Percentiles rank a stretch among this genome's conserved stretches.
Conservation (phyloP, 768 basidiomycete genomes). For the Boletus fagicola region DNA sequence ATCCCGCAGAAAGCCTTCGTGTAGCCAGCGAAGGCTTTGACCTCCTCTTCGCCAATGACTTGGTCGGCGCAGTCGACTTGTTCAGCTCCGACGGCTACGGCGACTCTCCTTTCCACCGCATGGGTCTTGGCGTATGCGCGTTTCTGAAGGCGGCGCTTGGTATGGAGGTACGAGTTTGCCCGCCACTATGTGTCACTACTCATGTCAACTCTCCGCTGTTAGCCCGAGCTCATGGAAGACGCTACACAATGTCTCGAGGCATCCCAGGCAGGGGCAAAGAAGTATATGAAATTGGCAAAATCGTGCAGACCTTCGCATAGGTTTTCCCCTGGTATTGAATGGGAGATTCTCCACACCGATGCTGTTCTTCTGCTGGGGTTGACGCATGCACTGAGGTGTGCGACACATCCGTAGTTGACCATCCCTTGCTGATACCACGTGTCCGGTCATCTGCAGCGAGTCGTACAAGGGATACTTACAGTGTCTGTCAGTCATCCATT, state of each 20-base stretch:
- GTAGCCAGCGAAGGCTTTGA: slow-evolving; percentile 57
- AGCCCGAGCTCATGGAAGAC: slow-evolving; percentile 63
- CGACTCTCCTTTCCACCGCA: slow-evolving; percentile 67
- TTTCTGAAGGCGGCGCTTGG: slow-evolving; percentile 78
- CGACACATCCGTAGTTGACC: background rate
- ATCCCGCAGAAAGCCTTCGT: slow-evolving; percentile 32
- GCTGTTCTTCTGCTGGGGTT: slow-evolving; percentile 68
- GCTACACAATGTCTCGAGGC: slow-evolving; percentile 53
- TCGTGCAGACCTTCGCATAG: slow-evolving; percentile 33
- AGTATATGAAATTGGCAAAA: slow-evolving; percentile 42
- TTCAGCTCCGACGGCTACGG: slow-evolving; percentile 36
- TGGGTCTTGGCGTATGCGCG: slow-evolving; percentile 69
- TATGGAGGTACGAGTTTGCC: slow-evolving; percentile 56
- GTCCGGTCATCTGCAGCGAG: slow-evolving; percentile 44
- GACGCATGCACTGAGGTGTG: slow-evolving; percentile 67
- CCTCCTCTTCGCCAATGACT: slow-evolving; percentile 65
- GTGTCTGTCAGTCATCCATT: slow-evolving; percentile 53
- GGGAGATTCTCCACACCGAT: slow-evolving; percentile 75
- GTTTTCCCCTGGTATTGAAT: slow-evolving; percentile 67
- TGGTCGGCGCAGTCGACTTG: slow-evolving; percentile 49
- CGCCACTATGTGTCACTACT: background rate
- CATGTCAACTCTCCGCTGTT: background rate
- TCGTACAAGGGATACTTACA: slow-evolving; percentile 78
- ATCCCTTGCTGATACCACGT: slow-evolving; percentile 4
- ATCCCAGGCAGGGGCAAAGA: slow-evolving; percentile 62